Conservation (phyloP, 306 rosid genomes). For the Fragaria nilgerrensis region DNA sequence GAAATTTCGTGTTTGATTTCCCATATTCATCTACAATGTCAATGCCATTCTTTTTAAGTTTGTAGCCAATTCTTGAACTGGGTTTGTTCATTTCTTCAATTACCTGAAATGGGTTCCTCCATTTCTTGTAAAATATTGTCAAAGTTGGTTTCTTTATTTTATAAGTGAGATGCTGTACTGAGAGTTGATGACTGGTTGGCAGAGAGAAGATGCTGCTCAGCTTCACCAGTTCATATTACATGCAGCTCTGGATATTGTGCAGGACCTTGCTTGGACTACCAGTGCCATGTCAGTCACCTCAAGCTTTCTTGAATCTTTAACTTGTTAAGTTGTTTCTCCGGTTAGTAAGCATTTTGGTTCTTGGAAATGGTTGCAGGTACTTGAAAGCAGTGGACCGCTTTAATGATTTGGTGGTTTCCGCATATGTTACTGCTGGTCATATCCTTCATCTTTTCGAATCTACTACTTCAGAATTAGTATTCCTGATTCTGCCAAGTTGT, state of each 20-base stretch:
- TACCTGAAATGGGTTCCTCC: background rate
- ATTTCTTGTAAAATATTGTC: background rate
- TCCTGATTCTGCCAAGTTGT: background rate
- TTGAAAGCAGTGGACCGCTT: conserved; percentile 90
- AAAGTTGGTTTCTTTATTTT: background rate
- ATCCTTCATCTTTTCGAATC: conserved; percentile 44
- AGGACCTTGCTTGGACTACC: conserved; percentile 99
- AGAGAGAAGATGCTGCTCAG: conserved; percentile 99
- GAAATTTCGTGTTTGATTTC: background rate
- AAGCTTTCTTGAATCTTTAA: background rate
- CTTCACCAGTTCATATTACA: conserved; percentile 93
- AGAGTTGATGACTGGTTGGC: conserved; percentile 32
- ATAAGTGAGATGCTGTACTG: background rate
- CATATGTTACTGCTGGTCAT: conserved; percentile 98
- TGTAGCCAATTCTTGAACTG: background rate
- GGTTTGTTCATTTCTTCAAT: background rate
- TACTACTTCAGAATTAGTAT: background rate
- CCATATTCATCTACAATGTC: background rate
- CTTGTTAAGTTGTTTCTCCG: background rate
- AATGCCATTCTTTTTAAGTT: background rate
- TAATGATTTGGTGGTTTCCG: conserved; percentile 86
- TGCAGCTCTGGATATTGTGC: conserved; percentile 93
- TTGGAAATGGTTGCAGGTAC: conserved; percentile 60
- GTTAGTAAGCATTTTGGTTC: conserved; percentile 15
- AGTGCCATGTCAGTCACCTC: conserved; percentile 69